Evolutionary conservation across 2,329 filamentous ascomycete genomes (phyloP).

Genomic region (Amauroascus niger): DNA sequence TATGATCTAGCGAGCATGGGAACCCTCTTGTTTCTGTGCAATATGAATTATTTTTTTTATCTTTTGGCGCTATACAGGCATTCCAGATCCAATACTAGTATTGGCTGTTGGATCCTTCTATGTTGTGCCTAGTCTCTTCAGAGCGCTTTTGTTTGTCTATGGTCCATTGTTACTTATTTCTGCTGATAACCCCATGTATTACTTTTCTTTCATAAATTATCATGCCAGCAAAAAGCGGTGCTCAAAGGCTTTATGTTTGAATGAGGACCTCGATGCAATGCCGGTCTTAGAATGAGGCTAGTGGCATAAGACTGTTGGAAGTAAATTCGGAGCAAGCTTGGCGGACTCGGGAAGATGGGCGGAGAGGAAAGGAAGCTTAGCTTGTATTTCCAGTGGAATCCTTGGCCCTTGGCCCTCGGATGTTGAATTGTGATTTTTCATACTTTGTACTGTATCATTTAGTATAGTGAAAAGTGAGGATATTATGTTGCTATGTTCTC

Average conservation of each 20-base stretch:
- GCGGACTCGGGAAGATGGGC: not conserved
- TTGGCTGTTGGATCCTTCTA: not conserved
- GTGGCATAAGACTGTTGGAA: too few species aligned
- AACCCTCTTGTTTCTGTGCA: slow-evolving; percentile 7
- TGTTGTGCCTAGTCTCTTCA: not conserved
- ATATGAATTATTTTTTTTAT: slow-evolving; percentile 8
- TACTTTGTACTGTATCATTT: too few species aligned
- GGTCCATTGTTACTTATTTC: not conserved
- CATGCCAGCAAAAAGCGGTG: not conserved
- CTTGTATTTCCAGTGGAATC: not conserved
- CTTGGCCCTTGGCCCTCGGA: too few species aligned
- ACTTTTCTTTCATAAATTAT: slow-evolving; percentile 1
- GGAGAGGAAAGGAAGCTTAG: not conserved
- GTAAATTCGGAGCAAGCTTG: not conserved
- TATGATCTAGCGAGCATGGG: slow-evolving; percentile 10
- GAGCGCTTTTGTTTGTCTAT: not conserved
- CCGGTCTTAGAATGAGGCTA: not conserved
- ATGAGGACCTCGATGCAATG: not conserved
- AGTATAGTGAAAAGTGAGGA: too few species aligned
- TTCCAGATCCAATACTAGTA: not conserved
- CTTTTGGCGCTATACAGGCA: slow-evolving; percentile 5
- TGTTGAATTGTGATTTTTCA: too few species aligned
- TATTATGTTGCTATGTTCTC: too few species aligned
- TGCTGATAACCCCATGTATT: not conserved
- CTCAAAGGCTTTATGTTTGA: not conserved